These are phyloP conservation scores for Dryas drummondii DNA, from an alignment of 306 rosid species.

Conservation along the genomic window DNA sequence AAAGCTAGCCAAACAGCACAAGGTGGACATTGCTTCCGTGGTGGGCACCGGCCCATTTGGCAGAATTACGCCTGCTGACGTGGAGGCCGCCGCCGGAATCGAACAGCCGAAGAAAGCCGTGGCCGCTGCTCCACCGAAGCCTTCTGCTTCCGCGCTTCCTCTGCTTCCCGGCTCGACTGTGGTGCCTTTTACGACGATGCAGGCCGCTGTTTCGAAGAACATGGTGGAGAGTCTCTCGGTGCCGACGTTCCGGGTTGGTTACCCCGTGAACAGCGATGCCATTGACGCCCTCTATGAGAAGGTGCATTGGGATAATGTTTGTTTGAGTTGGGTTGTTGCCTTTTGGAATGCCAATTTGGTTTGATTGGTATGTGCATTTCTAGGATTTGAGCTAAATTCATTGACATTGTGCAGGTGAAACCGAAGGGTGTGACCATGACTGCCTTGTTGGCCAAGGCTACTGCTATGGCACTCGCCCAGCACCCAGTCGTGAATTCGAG, in stretches of 20 bases:
- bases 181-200: conserved; percentile 91
- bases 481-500: conserved; percentile 80
- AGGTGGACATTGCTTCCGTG: conserved; percentile 61
- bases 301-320: conserved; percentile 38
- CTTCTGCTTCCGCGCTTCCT: conserved; percentile 34
- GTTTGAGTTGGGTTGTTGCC: background rate
- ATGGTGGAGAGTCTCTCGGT: conserved; percentile 88
- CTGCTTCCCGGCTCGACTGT: conserved; percentile 72
- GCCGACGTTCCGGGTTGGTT: conserved; percentile 82
- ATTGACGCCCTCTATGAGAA: conserved; percentile 65
- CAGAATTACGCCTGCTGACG: conserved; percentile 72
- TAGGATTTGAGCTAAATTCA: conserved; percentile 9
- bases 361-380: background rate
- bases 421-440: conserved; percentile 97
- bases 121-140: conserved; percentile 37
- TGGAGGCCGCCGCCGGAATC: conserved; percentile 77
- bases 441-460: conserved; percentile 79
- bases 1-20: conserved; percentile 88
- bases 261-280: conserved; percentile 67
- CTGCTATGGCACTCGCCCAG: conserved; percentile 78
- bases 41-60: conserved; percentile 77
- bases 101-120: conserved; percentile 39
- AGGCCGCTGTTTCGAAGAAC: conserved; percentile 79
- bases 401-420: conserved; percentile 58
- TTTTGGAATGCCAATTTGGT: background rate